phyloP scores from a whole-genome alignment of 345 rosid genomes.

The Adansonia digitata region DNA sequence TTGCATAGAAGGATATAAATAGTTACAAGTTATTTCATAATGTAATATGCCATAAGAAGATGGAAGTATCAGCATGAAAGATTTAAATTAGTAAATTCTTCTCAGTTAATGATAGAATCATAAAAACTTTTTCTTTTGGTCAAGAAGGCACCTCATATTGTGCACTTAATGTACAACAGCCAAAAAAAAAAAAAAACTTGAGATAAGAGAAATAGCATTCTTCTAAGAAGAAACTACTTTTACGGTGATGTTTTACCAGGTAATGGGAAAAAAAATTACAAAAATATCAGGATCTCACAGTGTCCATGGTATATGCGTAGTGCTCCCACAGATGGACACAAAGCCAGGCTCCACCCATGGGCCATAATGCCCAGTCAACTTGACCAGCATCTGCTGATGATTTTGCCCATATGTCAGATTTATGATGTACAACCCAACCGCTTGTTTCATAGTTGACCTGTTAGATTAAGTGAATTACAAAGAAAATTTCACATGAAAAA shows the following conservation, averaged over 20 bases:
- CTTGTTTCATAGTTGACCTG: conserved; percentile 83
- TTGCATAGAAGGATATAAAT: conserved; percentile 12
- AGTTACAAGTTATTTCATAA: background rate
- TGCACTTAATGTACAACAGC: background rate
- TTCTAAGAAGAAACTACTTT: background rate
- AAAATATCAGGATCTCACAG: conserved; percentile 39
- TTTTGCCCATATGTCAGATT: conserved; percentile 90
- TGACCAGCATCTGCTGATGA: conserved; percentile 72
- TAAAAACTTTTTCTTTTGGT: background rate
- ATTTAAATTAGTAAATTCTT: background rate
- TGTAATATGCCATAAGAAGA: background rate
- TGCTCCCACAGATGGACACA: conserved; percentile 97
- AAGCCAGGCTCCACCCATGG: conserved; percentile 99
- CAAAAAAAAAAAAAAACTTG: background rate
- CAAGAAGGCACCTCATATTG: background rate
- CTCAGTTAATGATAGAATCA: background rate
- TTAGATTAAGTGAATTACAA: background rate
- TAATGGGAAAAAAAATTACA: background rate
- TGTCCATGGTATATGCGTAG: conserved; percentile 70
- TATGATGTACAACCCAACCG: conserved; percentile 94
- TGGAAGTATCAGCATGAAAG: background rate
- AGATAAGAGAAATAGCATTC: background rate
- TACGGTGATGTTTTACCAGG: background rate
- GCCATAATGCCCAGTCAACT: conserved; percentile 86
- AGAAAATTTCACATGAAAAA: background rate